Evolutionary conservation across 192 early-diverging fungal genomes (phyloP), one percentile per base, ranked within the genome.

Genomic region (Entomortierella beljakovae): DNA sequence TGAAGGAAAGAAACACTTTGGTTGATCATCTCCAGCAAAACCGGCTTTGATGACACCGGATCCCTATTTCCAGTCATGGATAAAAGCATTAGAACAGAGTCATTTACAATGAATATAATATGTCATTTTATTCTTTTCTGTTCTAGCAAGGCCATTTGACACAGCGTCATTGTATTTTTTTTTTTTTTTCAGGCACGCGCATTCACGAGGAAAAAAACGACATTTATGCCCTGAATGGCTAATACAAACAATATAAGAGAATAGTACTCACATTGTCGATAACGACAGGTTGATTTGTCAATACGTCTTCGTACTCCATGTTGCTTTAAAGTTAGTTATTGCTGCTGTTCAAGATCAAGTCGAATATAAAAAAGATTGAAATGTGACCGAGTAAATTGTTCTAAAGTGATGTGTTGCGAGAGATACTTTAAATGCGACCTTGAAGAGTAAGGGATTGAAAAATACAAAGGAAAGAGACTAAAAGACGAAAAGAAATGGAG

Each of bases 1-100:
- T 23, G 97, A 95, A 6, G 96, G 92, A 74, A 99, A 96, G 79
- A 92, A 99, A 68, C 94, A 94, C 80, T 98, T 97, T 61, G 98
- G 98, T 70, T 91, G 91, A 67, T 98, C 97, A 64, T 98, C 96
- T 57, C 98, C 98, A 38, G 98, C 97, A 81, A 99, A 99, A 20
- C 98, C 98, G 20, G 96, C 97, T 79, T 99, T 99, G 75, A 99
- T 98, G 77, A 97, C 92, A 49, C 98, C 98, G 20, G 98, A 99
- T 29, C 98, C 98, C 97, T 99, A 88, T 51, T 20, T 31, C 16
- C 28, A 6, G 10, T 23, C 25, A 57, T 18, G 18, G 31, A 38
- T 43, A n/a, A 35, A 29, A 31, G 25, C 15, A 46, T 46, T 46
- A 46, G 43, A 2, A 46, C 11, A 38, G 37, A 6, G 37, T 38